Evolutionary conservation across 495 filamentous ascomycete species (phyloP).

Genomic region (Letharia columbiana): DNA sequence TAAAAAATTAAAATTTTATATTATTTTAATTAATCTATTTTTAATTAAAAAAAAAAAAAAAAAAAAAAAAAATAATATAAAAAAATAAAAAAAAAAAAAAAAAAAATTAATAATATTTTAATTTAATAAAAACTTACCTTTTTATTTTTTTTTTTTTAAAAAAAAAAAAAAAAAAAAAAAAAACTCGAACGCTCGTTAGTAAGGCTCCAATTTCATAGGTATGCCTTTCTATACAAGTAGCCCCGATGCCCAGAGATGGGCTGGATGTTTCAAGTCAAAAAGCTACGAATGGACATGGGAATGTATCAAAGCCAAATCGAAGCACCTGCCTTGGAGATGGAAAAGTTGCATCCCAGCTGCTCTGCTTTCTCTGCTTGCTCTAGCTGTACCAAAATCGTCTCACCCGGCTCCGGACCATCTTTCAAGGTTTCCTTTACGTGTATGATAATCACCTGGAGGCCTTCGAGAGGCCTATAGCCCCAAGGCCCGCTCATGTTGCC

Average conservation of each 20-base stretch:
- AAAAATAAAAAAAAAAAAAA: too few species aligned
- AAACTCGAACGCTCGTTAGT: background rate
- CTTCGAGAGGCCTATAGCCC: slow-evolving; percentile 37
- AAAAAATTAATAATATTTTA: too few species aligned
- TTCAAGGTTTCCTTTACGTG: slow-evolving; percentile 70
- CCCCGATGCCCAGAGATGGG: background rate
- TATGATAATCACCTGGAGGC: slow-evolving; percentile 62
- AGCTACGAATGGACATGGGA: background rate
- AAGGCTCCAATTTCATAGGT: background rate
- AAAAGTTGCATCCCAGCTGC: slow-evolving; percentile 69
- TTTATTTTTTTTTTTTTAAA: too few species aligned
- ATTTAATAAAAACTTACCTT: too few species aligned
- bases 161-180: too few species aligned
- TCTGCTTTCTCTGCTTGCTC: slow-evolving; percentile 48
- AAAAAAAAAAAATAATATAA: too few species aligned
- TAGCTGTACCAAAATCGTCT: slow-evolving; percentile 62
- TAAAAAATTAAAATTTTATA: too few species aligned
- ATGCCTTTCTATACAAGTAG: background rate
- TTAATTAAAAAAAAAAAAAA: too few species aligned
- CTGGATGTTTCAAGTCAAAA: background rate
- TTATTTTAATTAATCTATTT: too few species aligned
- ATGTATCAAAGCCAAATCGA: slow-evolving; percentile 31
- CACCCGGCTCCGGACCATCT: slow-evolving; percentile 53
- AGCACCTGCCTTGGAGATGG: slow-evolving; percentile 52
- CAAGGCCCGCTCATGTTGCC: background rate